Evolutionary conservation across 257 asterid species (phyloP).

Genomic region (Marsdenia floribunda): DNA sequence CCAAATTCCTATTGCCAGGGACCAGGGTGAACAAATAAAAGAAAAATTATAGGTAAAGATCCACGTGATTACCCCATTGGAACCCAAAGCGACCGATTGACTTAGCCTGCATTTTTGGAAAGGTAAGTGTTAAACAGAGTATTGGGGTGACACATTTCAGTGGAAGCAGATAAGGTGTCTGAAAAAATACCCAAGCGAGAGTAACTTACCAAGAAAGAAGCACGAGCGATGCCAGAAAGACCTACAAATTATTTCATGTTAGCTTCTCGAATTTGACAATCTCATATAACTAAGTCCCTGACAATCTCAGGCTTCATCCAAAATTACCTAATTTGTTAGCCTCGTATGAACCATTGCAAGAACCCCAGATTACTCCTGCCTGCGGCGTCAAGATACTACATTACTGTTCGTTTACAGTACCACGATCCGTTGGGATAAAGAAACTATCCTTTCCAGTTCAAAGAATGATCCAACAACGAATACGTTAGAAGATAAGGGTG

Average conservation of each 20-base stretch:
- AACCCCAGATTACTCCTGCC: conserved; percentile 92
- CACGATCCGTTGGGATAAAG: not conserved
- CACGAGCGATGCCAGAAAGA: conserved; percentile 51
- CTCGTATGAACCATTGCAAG: conserved; percentile 61
- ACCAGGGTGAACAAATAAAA: not conserved
- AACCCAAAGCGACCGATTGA: conserved; percentile 52
- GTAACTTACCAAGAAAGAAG: conserved; percentile 46
- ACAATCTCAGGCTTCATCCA: not conserved
- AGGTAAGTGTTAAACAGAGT: not conserved
- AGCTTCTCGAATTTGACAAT: not conserved
- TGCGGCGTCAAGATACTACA: conserved; percentile 21
- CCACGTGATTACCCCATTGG: conserved; percentile 51
- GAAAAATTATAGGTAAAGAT: not conserved
- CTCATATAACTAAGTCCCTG: not conserved
- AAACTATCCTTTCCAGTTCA: not conserved
- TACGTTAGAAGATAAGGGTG: not conserved
- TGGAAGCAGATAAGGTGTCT: not conserved
- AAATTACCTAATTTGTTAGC: conserved; percentile 47
- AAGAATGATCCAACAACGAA: not conserved
- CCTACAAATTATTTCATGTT: conserved; percentile 29
- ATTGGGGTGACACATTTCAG: conserved; percentile 3
- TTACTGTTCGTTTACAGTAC: not conserved
- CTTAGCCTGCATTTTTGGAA: conserved; percentile 45
- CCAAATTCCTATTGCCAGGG: not conserved
- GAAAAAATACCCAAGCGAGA: conserved; percentile 4